phyloP scores from a whole-genome alignment of 2,329 filamentous ascomycete species.

The Trichoderma breve region DNA sequence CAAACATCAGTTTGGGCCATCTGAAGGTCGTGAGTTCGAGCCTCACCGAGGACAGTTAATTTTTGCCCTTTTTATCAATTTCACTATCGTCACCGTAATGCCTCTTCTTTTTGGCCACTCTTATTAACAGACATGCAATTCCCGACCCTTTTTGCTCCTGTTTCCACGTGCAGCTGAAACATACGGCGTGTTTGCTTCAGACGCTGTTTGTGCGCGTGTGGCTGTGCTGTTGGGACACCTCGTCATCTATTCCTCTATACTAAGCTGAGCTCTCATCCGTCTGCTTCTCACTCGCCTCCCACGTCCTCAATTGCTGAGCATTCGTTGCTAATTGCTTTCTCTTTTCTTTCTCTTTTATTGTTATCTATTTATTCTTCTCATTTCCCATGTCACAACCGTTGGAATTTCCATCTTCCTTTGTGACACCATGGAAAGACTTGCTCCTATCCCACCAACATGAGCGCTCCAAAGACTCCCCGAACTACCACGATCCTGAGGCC shows the following conservation, averaged over 20 bases:
- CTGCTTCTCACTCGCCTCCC: background rate
- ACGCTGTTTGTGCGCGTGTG: background rate
- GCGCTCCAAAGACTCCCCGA: constrained; percentile 46
- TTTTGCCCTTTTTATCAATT: background rate
- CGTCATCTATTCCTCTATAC: background rate
- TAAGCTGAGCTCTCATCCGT: background rate
- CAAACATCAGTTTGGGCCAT: constrained; percentile 31
- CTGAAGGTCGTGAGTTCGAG: constrained; percentile 52
- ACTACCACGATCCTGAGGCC: constrained; percentile 45
- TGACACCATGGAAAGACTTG: constrained; percentile 38
- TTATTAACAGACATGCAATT: background rate
- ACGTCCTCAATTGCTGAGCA: background rate
- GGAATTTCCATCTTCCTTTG: constrained; percentile 39
- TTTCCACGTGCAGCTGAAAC: background rate
- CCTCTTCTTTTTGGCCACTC: background rate
- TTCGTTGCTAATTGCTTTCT: background rate
- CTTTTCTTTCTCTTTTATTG: background rate
- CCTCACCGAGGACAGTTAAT: constrained; percentile 42
- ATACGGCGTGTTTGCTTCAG: background rate
- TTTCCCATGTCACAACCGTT: background rate
- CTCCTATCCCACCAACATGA: constrained; percentile 34
- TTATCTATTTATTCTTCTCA: background rate
- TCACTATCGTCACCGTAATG: no score
- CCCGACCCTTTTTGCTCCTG: background rate
- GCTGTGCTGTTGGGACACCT: background rate